A percentile compares a stretch with the other conserved stretches of the same genome.
Conservation (phyloP, 2,329 filamentous ascomycete genomes). For the Didymella segeticola region DNA sequence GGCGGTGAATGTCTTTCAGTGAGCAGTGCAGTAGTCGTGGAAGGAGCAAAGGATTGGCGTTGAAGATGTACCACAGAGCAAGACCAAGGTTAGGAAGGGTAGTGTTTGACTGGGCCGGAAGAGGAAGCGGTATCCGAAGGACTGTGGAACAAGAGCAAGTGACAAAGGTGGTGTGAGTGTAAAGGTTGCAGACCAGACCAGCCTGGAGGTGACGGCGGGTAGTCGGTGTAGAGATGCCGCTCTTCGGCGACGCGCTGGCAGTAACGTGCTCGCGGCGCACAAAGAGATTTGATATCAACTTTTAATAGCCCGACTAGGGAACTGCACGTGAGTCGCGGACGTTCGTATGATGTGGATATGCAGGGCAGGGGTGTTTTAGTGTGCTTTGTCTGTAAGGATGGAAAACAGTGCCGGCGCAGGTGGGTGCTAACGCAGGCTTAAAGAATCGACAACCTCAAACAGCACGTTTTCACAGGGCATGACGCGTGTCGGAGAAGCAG, state of each 20-base stretch:
- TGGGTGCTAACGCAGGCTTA: conserved; percentile 16
- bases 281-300: conserved; percentile 26
- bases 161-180: conserved; percentile 35
- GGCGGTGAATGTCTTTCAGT: too few species aligned
- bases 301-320: conserved; percentile 25
- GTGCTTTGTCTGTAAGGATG: conserved; percentile 11
- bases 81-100: conserved; percentile 24
- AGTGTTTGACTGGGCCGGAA: conserved; percentile 4
- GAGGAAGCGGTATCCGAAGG: conserved; percentile 9
- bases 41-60: conserved; percentile 14
- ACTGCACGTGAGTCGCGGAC: conserved; percentile 32
- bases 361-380: conserved; percentile 25
- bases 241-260: conserved; percentile 34
- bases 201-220: conserved; percentile 8
- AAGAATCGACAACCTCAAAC: conserved; percentile 12
- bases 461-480: conserved; percentile 19
- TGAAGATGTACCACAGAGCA: conserved; percentile 29
- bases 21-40: conserved; percentile 28
- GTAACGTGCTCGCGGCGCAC: conserved; percentile 30
- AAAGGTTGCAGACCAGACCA: conserved; percentile 10
- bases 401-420: conserved; percentile 1
- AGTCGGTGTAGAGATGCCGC: conserved; percentile 28
- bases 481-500: conserved; percentile 42
- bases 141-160: background rate
- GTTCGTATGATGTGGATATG: conserved; percentile 23